Base-by-base conservation (phyloP, 768 basidiomycete genomes). In the Infundibulicybe gibba region DNA sequence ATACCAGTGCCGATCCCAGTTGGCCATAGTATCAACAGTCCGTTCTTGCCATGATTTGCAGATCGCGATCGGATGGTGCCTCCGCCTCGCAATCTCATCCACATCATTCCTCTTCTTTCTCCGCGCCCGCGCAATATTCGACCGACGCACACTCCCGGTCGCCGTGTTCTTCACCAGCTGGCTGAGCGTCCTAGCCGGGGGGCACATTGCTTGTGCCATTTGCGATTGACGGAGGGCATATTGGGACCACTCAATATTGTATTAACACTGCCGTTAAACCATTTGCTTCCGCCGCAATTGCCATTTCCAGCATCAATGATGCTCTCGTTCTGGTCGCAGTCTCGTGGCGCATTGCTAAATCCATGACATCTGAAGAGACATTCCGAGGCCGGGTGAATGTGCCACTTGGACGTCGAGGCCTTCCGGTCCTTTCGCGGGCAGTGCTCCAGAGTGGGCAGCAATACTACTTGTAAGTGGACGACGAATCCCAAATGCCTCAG, bases 261-360 rank as follows among this genome's bases (percentile, higher is more conserved):
- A 52, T 61, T 3, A 53, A 55, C 30, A 55, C 60, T 6, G 43
- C 43, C 10, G 40, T 68, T 14, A 49, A 59, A 35, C 44, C 40
- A 2, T 66, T 57, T 49, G 57, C 57, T 5, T 54, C 57, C 12
- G 61, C 56, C 1, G 54, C 56, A 0, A 47, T 57, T 0, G 55
- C 69, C 30, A 52, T 55, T 1, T 56, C 60, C 0, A 45, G 63
- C 0, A 39, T 60, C 42, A 59, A 61, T 41, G 65, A 67, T 43
- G 63, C 66, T 2, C 58, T 62, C 13, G 60, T 71, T 13, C 69
- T 68, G 51, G 37, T 71, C 4, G 66, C 61, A 8, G 66, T 71
- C 30, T 66, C 65, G 1, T 66, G 49, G 55, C 55, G 49, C 25
- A 25, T 25, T 8, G 25, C 25, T 8, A 25, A 4, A 25, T 25